These are phyloP conservation scores for Trichoderma sp. DNA, from an alignment of 2,329 filamentous ascomycete species.

Conservation along the genomic window DNA sequence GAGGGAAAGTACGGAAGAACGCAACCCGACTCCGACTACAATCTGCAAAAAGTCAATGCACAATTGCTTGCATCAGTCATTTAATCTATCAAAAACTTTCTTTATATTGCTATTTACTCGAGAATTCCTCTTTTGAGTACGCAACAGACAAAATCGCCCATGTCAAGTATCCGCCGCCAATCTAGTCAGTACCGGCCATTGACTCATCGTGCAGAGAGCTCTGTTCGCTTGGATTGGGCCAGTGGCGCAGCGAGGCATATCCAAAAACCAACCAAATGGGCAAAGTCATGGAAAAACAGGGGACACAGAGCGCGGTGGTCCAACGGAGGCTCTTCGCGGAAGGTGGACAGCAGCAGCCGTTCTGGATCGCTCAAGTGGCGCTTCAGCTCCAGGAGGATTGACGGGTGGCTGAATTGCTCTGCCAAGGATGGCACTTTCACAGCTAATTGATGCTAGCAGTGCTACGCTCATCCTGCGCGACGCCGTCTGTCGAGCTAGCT, in stretches of 20 bases:
- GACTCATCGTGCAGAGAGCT: background rate
- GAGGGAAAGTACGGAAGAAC: constrained; percentile 6
- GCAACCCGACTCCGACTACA: background rate
- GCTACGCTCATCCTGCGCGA: background rate
- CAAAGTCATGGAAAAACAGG: background rate
- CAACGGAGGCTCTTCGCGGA: background rate
- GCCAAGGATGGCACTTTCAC: background rate
- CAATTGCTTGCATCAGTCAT: background rate
- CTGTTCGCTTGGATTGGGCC: background rate
- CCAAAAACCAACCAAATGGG: background rate
- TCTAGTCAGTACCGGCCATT: background rate
- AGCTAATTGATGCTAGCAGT: background rate
- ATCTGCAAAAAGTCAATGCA: background rate
- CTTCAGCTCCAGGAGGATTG: constrained; percentile 18
- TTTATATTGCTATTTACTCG: background rate
- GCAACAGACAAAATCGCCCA: background rate
- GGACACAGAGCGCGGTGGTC: background rate
- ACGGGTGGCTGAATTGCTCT: background rate
- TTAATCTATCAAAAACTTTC: background rate
- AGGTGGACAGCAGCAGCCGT: background rate
- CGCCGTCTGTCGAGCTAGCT: constrained; percentile 1
- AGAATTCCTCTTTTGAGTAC: background rate
- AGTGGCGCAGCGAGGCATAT: constrained; percentile 16
- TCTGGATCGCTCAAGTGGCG: constrained; percentile 15
- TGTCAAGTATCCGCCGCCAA: background rate